Percentiles rank a stretch among this genome's conserved stretches.
phyloP scores from a whole-genome alignment of 2,329 filamentous ascomycete genomes.

The Beauveria scarabaeidicola region DNA sequence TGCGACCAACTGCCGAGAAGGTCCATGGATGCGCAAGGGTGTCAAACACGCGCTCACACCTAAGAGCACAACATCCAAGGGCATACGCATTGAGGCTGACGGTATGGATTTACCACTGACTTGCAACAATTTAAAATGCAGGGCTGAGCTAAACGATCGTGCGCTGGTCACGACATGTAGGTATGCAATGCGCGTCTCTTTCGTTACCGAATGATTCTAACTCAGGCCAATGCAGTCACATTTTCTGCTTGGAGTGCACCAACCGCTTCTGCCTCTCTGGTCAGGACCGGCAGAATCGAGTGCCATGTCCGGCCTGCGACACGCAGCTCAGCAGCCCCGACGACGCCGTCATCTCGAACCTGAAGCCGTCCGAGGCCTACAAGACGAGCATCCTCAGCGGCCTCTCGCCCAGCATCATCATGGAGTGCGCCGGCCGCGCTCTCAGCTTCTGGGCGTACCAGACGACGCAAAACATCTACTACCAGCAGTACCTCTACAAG shows the following conservation, averaged over 20 bases:
- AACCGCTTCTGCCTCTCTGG: constrained; percentile 53
- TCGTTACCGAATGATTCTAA: not conserved
- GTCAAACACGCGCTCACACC: not conserved
- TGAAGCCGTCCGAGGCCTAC: constrained; percentile 81
- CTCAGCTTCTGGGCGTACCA: constrained; percentile 85
- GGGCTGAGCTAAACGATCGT: constrained; percentile 55
- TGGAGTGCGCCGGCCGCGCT: constrained; percentile 76
- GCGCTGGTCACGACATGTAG: constrained; percentile 88
- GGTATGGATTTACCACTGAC: constrained; percentile 67
- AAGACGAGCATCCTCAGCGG: constrained; percentile 82
- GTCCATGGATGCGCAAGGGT: not conserved
- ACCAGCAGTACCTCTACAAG: constrained; percentile 67
- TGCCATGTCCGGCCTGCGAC: constrained; percentile 67
- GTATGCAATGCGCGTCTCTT: constrained; percentile 31
- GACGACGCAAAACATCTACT: constrained; percentile 70
- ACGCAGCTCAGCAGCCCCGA: constrained; percentile 60
- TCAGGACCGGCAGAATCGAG: constrained; percentile 24
- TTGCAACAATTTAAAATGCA: constrained; percentile 76
- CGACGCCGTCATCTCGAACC: constrained; percentile 61
- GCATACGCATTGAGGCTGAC: not conserved
- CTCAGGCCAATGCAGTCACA: constrained; percentile 49
- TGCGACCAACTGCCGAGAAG: not conserved
- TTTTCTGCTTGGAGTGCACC: constrained; percentile 75
- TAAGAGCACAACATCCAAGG: not conserved
- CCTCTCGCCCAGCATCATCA: constrained; percentile 68